These are phyloP conservation scores for Pulveroboletus sp. DNA, from an alignment of 768 basidiomycete species.

Conservation along the genomic window DNA sequence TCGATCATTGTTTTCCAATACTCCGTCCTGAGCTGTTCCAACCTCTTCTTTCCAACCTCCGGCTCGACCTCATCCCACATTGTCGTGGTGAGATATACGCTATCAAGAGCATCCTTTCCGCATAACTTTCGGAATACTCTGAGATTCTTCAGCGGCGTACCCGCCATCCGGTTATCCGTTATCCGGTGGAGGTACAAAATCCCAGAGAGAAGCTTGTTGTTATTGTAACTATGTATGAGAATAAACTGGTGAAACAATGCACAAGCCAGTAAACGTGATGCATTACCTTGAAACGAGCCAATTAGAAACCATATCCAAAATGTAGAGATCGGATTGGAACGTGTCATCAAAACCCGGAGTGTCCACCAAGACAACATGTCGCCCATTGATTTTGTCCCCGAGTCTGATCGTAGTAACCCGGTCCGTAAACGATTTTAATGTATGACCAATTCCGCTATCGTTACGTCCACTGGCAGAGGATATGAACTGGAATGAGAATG, in stretches of 20 bases:
- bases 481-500: slow-evolving; percentile 10
- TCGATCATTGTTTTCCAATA: slow-evolving; percentile 8
- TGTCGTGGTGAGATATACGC: slow-evolving; percentile 36
- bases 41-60: slow-evolving; percentile 15
- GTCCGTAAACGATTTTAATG: slow-evolving; percentile 10
- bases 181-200: slow-evolving; percentile 42
- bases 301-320: slow-evolving; percentile 12
- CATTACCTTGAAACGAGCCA: slow-evolving; percentile 15
- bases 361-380: slow-evolving; percentile 20
- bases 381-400: background rate
- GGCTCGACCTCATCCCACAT: slow-evolving; percentile 33
- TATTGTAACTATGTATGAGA: slow-evolving; percentile 3
- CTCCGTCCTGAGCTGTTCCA: background rate
- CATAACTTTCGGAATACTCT: slow-evolving; percentile 30
- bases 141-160: slow-evolving; percentile 32
- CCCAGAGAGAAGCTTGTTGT: slow-evolving; percentile 24
- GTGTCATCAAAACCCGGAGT: slow-evolving; percentile 26
- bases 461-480: background rate
- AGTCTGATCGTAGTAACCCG: slow-evolving; percentile 6
- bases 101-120: slow-evolving; percentile 26
- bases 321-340: slow-evolving; percentile 8
- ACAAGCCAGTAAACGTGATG: background rate
- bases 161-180: slow-evolving; percentile 36
- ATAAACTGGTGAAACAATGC: background rate
- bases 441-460: slow-evolving; percentile 3